These are phyloP conservation scores for Erigeron canadensis DNA, from an alignment of 129 eudicot species.

Conservation along the genomic window DNA sequence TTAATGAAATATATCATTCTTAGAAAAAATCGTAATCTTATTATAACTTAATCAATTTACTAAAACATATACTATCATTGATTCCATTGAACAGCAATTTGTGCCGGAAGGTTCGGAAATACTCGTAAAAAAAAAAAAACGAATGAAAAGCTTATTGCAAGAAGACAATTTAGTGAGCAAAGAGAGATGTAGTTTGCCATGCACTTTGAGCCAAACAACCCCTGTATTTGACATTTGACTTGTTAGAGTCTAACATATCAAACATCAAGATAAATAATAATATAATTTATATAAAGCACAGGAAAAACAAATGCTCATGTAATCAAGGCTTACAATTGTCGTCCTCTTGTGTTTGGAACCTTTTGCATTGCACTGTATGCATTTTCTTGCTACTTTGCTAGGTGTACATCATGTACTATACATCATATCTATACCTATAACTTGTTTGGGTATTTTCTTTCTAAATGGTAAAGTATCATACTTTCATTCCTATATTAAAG, in stretches of 20 bases:
- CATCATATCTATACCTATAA: background rate
- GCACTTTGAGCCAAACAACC: conserved; percentile 39
- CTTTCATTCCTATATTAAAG: no score
- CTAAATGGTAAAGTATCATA: no score
- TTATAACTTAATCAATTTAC: no score
- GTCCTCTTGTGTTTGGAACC: conserved; percentile 31
- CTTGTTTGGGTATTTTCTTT: no score
- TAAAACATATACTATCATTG: no score
- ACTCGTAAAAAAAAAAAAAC: no score
- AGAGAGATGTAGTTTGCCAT: conserved; percentile 15
- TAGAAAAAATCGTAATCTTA: no score
- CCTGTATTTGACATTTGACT: conserved; percentile 36
- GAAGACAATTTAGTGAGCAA: conserved; percentile 25
- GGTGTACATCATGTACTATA: conserved; percentile 3
- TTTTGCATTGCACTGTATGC: conserved; percentile 13
- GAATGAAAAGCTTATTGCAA: background rate
- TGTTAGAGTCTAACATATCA: conserved; percentile 20
- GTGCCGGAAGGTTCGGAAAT: background rate
- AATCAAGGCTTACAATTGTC: conserved; percentile 22
- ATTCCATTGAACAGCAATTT: no score
- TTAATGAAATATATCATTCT: no score
- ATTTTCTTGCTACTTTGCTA: background rate
- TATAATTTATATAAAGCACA: background rate
- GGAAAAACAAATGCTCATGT: conserved; percentile 6
- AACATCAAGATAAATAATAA: conserved; percentile 18